Percentiles rank a stretch among this genome's conserved stretches.
Evolutionary conservation across 1,139 yeast species (phyloP).

Genomic region (Suhomyces maxii): DNA sequence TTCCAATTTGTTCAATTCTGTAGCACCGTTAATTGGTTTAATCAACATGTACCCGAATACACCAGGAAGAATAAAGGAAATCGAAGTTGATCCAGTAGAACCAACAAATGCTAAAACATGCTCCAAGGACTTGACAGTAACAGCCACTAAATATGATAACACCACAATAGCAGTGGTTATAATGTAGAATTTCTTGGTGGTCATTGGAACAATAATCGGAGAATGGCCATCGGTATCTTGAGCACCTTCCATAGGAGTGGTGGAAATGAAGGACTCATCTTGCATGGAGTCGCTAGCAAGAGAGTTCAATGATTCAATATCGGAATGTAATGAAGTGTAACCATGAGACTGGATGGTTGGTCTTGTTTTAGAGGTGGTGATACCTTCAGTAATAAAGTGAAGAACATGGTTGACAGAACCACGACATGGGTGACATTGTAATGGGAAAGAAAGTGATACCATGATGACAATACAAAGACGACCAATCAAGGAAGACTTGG

Average conservation of each 20-base stretch:
- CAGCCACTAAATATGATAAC: constrained; percentile 70
- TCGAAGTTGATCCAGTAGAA: constrained; percentile 91
- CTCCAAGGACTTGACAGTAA: constrained; percentile 75
- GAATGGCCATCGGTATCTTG: constrained; percentile 52
- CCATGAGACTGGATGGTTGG: constrained; percentile 11
- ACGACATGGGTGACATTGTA: constrained; percentile 79
- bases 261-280: constrained; percentile 43
- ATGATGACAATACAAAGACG: constrained; percentile 68
- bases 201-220: constrained; percentile 53
- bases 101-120: constrained; percentile 91
- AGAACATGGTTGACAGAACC: constrained; percentile 69
- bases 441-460: constrained; percentile 69
- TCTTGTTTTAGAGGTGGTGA: constrained; percentile 13
- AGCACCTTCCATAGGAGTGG: constrained; percentile 53
- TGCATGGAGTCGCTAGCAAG: constrained; percentile 19
- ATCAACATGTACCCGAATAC: constrained; percentile 77
- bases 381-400: constrained; percentile 47
- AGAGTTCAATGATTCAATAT: constrained; percentile 18
- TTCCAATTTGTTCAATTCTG: constrained; percentile 40
- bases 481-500: constrained; percentile 62
- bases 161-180: constrained; percentile 66
- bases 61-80: constrained; percentile 91
- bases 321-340: constrained; percentile 17
- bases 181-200: constrained; percentile 53
- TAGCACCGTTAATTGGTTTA: constrained; percentile 38